Percentiles rank a stretch among this genome's conserved stretches.
phyloP scores from a whole-genome alignment of 1,139 yeast genomes.

The Kurtzmaniella natalensis region DNA sequence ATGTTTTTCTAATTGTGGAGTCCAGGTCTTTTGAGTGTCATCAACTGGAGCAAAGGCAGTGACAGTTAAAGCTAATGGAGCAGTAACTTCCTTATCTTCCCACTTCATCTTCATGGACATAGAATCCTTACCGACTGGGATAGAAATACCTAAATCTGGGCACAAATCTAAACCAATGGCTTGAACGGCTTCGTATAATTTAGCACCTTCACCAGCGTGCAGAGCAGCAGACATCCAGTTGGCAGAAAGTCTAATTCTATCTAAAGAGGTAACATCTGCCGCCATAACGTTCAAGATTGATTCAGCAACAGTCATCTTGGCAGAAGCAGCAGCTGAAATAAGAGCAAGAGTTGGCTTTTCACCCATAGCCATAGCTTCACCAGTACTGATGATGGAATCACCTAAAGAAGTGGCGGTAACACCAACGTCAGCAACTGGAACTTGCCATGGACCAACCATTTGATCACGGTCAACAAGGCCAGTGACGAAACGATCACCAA shows the following conservation, averaged over 20 bases:
- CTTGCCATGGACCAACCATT: conserved; percentile 99
- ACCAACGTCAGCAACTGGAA: conserved; percentile 98
- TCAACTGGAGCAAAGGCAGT: conserved; percentile 90
- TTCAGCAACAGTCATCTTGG: conserved; percentile 95
- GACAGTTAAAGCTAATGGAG: conserved; percentile 88
- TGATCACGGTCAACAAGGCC: conserved; percentile 98
- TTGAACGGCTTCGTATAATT: conserved; percentile 93
- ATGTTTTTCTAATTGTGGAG: conserved; percentile 65
- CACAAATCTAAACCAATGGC: conserved; percentile 94
- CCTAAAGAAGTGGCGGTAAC: conserved; percentile 92
- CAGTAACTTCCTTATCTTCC: conserved; percentile 88
- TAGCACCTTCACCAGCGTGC: conserved; percentile 93
- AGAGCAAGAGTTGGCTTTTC: conserved; percentile 91
- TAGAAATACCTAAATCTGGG: conserved; percentile 85
- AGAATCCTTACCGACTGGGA: conserved; percentile 98
- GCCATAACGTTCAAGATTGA: conserved; percentile 85
- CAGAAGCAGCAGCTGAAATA: conserved; percentile 92
- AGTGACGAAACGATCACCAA: conserved; percentile 95
- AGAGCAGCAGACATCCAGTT: conserved; percentile 99
- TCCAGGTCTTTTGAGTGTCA: conserved; percentile 90
- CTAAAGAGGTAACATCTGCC: conserved; percentile 76
- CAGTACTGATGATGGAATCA: conserved; percentile 62
- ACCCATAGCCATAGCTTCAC: conserved; percentile 98
- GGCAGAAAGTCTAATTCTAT: conserved; percentile 83
- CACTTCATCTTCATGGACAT: conserved; percentile 99